A percentile compares a stretch with the other conserved stretches of the same genome.
These are phyloP conservation scores for Euphorbia corollata DNA, from an alignment of 441 rosid species.

Conservation along the genomic window DNA sequence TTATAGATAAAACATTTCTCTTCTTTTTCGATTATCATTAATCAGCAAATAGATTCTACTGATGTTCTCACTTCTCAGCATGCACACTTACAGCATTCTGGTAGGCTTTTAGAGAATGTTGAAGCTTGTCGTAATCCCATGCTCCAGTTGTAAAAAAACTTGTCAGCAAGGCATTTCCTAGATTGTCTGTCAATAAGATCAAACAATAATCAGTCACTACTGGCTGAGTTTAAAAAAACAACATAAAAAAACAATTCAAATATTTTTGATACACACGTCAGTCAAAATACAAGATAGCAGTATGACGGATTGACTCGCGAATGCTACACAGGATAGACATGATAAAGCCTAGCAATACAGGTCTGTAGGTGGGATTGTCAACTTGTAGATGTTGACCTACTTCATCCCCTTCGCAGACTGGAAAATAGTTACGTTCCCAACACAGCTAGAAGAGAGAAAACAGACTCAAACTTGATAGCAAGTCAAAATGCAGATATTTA, in stretches of 20 bases:
- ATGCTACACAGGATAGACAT: background rate
- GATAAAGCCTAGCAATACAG: background rate
- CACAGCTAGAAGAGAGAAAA: background rate
- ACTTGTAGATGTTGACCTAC: background rate
- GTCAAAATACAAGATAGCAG: background rate
- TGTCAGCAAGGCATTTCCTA: constrained; percentile 69
- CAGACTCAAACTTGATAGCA: background rate
- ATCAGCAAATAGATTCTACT: background rate
- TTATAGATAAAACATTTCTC: background rate
- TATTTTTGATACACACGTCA: background rate
- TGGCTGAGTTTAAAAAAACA: constrained; percentile 5
- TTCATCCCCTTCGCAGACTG: background rate
- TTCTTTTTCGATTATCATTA: background rate
- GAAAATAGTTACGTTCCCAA: background rate
- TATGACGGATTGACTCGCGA: background rate
- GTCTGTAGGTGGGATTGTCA: too few species aligned
- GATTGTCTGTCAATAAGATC: constrained; percentile 44
- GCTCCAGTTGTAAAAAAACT: constrained; percentile 57
- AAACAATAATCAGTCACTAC: constrained; percentile 14
- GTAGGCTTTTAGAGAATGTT: constrained; percentile 60
- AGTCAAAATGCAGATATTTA: background rate
- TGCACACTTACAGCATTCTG: constrained; percentile 58
- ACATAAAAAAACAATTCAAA: background rate
- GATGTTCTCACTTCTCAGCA: constrained; percentile 8
- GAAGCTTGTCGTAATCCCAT: constrained; percentile 65